A percentile compares a stretch with the other conserved stretches of the same genome.
phyloP scores from a whole-genome alignment of 495 filamentous ascomycete genomes.

The Aspergillus sparsus region DNA sequence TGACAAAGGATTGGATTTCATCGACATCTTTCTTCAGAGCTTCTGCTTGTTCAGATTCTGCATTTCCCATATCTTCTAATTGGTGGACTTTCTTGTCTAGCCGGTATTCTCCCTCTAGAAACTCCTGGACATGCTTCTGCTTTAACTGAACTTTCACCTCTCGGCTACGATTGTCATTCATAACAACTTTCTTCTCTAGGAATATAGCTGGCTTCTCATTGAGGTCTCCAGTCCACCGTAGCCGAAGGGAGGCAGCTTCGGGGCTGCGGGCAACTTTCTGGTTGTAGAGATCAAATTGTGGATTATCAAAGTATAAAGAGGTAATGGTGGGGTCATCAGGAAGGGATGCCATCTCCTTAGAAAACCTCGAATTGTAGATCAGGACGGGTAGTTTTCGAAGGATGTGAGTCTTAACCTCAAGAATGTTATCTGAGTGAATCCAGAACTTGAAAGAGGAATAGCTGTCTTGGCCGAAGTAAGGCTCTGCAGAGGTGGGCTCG shows the following conservation, averaged over 20 bases:
- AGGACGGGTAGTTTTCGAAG: slow-evolving; percentile 86
- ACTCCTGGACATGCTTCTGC: slow-evolving; percentile 88
- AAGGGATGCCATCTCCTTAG: slow-evolving; percentile 72
- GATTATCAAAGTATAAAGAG: slow-evolving; percentile 92
- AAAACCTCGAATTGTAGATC: slow-evolving; percentile 84
- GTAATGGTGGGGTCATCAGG: slow-evolving; percentile 88
- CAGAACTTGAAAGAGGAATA: slow-evolving; percentile 98
- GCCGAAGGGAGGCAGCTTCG: slow-evolving; percentile 77
- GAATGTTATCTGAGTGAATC: slow-evolving; percentile 91
- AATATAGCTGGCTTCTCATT: slow-evolving; percentile 73
- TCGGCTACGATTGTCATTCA: slow-evolving; percentile 68
- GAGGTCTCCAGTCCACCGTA: slow-evolving; percentile 91
- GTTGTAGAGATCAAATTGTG: slow-evolving; percentile 79
- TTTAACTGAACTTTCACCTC: slow-evolving; percentile 84
- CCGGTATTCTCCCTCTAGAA: slow-evolving; percentile 82
- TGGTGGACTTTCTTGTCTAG: slow-evolving; percentile 89
- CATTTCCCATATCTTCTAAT: slow-evolving; percentile 67
- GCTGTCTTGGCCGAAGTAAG: slow-evolving; percentile 55
- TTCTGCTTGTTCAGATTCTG: slow-evolving; percentile 57
- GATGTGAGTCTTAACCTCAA: slow-evolving; percentile 95
- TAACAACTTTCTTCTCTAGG: slow-evolving; percentile 85
- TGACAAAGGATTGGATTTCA: slow-evolving; percentile 78
- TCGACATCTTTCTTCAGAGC: slow-evolving; percentile 68
- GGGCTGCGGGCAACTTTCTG: slow-evolving; percentile 76
- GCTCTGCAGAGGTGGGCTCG: slow-evolving; percentile 42